These are phyloP conservation scores for Candida cerambycidarum DNA, from an alignment of 805 yeast genomes.

Conservation along the genomic window DNA sequence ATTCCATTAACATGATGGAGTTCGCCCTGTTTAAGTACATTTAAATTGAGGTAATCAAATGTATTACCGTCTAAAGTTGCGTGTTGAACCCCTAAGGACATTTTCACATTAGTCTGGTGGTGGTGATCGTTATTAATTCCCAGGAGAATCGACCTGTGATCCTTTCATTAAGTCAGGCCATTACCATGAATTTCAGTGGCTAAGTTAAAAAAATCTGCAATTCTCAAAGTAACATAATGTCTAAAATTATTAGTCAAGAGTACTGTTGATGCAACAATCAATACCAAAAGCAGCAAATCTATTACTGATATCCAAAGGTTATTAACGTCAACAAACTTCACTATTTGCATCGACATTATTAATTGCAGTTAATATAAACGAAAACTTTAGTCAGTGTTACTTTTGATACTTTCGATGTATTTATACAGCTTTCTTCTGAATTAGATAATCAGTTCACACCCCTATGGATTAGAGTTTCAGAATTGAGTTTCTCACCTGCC, in stretches of 20 bases:
- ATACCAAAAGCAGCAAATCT: constrained; percentile 1
- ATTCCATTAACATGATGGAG: not conserved
- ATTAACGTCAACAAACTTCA: not conserved
- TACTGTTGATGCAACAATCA: not conserved
- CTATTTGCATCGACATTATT: not conserved
- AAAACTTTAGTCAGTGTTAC: too few species aligned
- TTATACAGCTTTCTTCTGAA: too few species aligned
- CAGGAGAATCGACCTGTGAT: not conserved
- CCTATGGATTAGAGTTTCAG: too few species aligned
- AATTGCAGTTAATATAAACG: too few species aligned
- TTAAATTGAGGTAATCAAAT: not conserved
- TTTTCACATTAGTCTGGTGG: not conserved
- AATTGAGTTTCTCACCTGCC: too few species aligned
- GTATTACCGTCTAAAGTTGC: not conserved
- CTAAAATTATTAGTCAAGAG: constrained; percentile 1
- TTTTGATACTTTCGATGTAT: too few species aligned
- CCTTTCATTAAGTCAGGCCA: not conserved
- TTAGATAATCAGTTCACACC: too few species aligned
- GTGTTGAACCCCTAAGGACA: not conserved
- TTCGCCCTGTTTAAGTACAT: not conserved
- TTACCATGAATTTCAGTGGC: not conserved
- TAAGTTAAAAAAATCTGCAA: not conserved
- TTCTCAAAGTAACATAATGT: not conserved
- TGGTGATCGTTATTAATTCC: not conserved
- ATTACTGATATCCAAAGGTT: not conserved